These are phyloP conservation scores for Pseudozyma hubeiensis DNA, from an alignment of 1,284 basidiomycete species.

Conservation along the genomic window DNA sequence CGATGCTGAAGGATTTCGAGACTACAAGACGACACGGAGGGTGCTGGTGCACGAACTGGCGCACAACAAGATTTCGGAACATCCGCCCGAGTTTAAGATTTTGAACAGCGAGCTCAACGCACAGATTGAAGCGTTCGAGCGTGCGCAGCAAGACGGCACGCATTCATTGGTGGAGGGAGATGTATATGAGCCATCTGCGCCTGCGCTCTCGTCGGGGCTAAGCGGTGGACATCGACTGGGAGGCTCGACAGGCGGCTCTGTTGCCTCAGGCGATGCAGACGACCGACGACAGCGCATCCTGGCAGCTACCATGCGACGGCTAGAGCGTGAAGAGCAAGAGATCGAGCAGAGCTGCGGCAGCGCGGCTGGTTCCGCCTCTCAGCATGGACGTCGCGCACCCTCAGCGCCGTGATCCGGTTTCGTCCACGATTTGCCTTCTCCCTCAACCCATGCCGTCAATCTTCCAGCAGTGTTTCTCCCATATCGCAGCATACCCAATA, in stretches of 20 bases:
- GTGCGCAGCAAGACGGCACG: constrained; percentile 18
- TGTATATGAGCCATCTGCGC: constrained; percentile 41
- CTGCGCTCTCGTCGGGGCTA: background rate
- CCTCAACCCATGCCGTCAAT: too few species aligned
- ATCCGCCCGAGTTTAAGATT: constrained; percentile 64
- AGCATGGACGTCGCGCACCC: constrained; percentile 4
- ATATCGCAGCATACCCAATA: too few species aligned
- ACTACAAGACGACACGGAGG: constrained; percentile 60
- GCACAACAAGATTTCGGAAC: constrained; percentile 60
- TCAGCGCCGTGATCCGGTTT: constrained; percentile 3
- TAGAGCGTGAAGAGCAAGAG: constrained; percentile 48
- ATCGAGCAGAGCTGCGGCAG: constrained; percentile 47
- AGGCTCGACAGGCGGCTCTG: constrained; percentile 1
- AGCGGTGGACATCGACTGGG: constrained; percentile 16
- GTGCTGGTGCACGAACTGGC: constrained; percentile 65
- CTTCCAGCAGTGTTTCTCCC: too few species aligned
- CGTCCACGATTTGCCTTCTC: too few species aligned
- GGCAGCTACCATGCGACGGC: constrained; percentile 47
- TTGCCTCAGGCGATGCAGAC: constrained; percentile 7
- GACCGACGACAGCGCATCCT: constrained; percentile 47
- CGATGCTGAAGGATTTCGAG: constrained; percentile 56
- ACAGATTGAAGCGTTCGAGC: constrained; percentile 58
- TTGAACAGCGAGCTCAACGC: constrained; percentile 63
- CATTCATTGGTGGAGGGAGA: constrained; percentile 43
- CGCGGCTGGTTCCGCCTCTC: constrained; percentile 13